Conservation (phyloP, 371 early-diverging fungal genomes). For the Homolaphlyctis polyrhiza region DNA sequence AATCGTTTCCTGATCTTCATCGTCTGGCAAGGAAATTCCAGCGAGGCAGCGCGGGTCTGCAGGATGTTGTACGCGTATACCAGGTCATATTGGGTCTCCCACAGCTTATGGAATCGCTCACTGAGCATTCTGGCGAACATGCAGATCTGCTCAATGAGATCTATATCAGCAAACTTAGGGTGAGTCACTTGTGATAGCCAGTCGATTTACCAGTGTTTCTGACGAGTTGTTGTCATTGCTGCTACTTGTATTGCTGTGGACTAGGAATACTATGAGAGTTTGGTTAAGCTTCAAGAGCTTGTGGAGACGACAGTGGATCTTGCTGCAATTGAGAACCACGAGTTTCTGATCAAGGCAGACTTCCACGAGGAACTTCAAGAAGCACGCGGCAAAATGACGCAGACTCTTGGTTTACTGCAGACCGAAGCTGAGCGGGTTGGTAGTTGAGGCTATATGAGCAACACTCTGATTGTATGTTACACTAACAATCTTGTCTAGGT, state of each 20-base stretch:
- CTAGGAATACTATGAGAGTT: constrained; percentile 46
- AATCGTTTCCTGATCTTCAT: constrained; percentile 80
- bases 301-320: constrained; percentile 91
- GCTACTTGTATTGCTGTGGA: no score
- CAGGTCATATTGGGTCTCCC: constrained; percentile 81
- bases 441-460: no score
- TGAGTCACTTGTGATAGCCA: background rate
- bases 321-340: constrained; percentile 77
- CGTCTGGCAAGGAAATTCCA: constrained; percentile 80
- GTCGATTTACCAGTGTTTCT: constrained; percentile 7
- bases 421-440: constrained; percentile 57
- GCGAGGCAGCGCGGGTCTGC: constrained; percentile 57
- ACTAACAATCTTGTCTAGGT: constrained; percentile 31
- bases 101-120: constrained; percentile 52
- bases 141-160: constrained; percentile 41
- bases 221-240: background rate
- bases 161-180: constrained; percentile 46
- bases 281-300: constrained; percentile 63
- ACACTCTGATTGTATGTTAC: constrained; percentile 3
- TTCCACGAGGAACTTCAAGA: constrained; percentile 75
- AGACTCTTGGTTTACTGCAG: constrained; percentile 48
- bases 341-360: constrained; percentile 82
- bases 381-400: constrained; percentile 57
- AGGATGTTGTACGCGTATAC: constrained; percentile 86
- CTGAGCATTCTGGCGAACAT: constrained; percentile 37